Evolutionary conservation across 164 flowering plant species (phyloP), one percentile per base, ranked within the genome.

Genomic region (Nelumbo lutea): DNA sequence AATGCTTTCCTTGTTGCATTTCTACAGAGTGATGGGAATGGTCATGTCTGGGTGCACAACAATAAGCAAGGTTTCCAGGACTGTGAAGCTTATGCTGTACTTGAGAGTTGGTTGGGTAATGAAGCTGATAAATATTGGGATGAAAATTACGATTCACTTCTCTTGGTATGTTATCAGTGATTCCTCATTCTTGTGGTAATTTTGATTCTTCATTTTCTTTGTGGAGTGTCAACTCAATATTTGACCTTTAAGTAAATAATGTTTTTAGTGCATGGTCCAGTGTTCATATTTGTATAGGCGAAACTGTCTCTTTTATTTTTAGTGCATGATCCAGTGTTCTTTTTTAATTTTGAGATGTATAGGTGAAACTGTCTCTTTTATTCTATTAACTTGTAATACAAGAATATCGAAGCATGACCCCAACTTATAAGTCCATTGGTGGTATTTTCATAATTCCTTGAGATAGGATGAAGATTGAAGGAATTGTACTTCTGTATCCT

Each of bases 41-140:
- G 86, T 42, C 61, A 48, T 60, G 86, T 75, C 1, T 77, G 78
- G 82, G 86, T 87, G 42, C 88, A 75, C 51, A 83, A 62, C 75
- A 79, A 77, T 64, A 87, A 87, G 70, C 91, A 87, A 76, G 82
- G 81, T 9, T 87, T 87, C 46, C 84, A 73, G 65, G 91, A 85
- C 67, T 84, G 86, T 73, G 89, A 87, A 76, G 72, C 64, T 9
- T 87, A 87, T 83, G 88, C 87, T 42, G 60, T 46, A 43, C 65
- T 87, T 68, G 89, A 84, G 78, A 75, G 83, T 60, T 87, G 91
- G 91, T 71, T 87, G 67, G 81, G 84, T 38, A 64, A 70, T 40
- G 74, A 38, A 68, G 55, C 72, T 5, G 81, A 87, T 74, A 81
- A 75, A 70, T 85, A 85, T 56, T 77, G 84, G 83, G 89, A 85